These are phyloP conservation scores for Parietichytrium sp. DNA, from an alignment of 108 stramenopile species.

Conservation along the genomic window DNA sequence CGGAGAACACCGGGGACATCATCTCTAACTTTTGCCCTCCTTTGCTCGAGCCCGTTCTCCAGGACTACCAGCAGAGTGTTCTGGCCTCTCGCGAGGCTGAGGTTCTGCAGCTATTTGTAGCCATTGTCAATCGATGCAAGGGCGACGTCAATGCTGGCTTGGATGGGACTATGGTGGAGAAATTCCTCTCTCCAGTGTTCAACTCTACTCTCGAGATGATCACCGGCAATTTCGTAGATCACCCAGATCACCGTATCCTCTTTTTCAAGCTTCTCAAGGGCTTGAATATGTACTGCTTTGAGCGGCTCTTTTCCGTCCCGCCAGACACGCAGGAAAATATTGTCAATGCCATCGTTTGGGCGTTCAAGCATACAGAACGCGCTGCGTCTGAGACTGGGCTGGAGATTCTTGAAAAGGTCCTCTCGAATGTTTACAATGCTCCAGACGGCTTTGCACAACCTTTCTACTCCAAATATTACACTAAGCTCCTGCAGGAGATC, in stretches of 20 bases:
- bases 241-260: constrained; percentile 92
- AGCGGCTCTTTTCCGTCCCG: constrained; percentile 90
- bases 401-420: constrained; percentile 86
- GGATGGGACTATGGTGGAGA: constrained; percentile 80
- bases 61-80: constrained; percentile 74
- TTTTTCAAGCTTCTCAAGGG: constrained; percentile 91
- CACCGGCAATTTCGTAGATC: constrained; percentile 95
- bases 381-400: constrained; percentile 94
- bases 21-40: constrained; percentile 90
- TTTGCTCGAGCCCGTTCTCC: constrained; percentile 89
- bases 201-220: constrained; percentile 98
- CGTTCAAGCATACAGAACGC: constrained; percentile 97
- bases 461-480: constrained; percentile 91
- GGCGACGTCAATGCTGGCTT: constrained; percentile 49
- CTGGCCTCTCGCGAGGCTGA: constrained; percentile 75
- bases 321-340: constrained; percentile 94
- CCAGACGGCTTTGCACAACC: constrained; percentile 82
- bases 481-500: constrained; percentile 93
- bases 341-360: constrained; percentile 96
- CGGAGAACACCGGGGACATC: constrained; percentile 66
- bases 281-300: constrained; percentile 80
- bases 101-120: constrained; percentile 85
- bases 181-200: constrained; percentile 94
- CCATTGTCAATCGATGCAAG: constrained; percentile 85
- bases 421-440: constrained; percentile 82